A percentile compares a stretch with the other conserved stretches of the same genome.
phyloP scores from a whole-genome alignment of 768 basidiomycete genomes.

The Termitomyces sp. region DNA sequence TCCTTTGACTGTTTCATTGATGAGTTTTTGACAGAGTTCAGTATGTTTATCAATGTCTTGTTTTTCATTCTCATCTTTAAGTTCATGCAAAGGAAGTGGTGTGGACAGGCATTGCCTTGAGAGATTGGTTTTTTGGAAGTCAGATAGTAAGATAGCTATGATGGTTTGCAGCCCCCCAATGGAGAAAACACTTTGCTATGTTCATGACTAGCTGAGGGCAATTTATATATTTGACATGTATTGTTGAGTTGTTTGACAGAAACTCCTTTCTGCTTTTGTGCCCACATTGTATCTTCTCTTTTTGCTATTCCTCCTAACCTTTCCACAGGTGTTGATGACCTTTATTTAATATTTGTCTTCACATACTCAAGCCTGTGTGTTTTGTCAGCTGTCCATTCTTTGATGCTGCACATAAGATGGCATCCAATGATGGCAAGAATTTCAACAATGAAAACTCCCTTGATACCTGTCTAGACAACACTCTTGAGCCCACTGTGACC shows the following conservation, averaged over 20 bases:
- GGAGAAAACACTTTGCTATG: no score
- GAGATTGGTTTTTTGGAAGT: no score
- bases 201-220: no score
- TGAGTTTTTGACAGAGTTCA: no score
- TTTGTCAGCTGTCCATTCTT: slow-evolving; percentile 21
- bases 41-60: no score
- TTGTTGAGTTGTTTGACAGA: slow-evolving; percentile 13
- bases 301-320: neutral
- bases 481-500: slow-evolving; percentile 29
- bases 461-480: slow-evolving; percentile 30
- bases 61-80: no score
- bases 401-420: slow-evolving; percentile 21
- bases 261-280: slow-evolving; percentile 1
- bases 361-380: slow-evolving; percentile 15
- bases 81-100: no score
- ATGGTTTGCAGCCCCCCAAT: no score
- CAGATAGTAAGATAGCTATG: no score
- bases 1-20: no score
- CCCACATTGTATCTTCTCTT: slow-evolving; percentile 13
- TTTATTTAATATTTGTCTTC: slow-evolving; percentile 15
- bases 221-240: slow-evolving; percentile 6
- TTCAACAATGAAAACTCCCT: slow-evolving; percentile 30
- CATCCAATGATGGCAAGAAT: slow-evolving; percentile 29
- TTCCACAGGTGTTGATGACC: neutral
- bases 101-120: no score